Conservation (phyloP, 2,329 filamentous ascomycete species). For the Neopestalotiopsis sp. region DNA sequence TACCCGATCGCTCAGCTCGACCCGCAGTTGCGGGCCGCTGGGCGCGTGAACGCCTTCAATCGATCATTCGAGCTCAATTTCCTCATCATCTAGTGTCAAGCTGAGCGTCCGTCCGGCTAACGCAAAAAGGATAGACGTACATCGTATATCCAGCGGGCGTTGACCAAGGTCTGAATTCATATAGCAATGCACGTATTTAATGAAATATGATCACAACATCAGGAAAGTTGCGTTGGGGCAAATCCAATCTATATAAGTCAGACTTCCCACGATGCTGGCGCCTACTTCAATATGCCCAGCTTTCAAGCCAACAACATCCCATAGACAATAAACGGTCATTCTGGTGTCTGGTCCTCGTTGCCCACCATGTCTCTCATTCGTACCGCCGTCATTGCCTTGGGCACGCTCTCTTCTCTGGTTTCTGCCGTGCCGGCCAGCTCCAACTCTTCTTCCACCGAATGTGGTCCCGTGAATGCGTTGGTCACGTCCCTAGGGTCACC, state of each 20-base stretch:
- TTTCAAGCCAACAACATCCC: background rate
- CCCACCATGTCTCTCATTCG: conserved; percentile 2
- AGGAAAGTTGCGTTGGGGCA: background rate
- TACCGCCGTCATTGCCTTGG: background rate
- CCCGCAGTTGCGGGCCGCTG: background rate
- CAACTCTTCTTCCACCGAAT: background rate
- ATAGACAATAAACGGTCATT: background rate
- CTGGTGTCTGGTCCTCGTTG: background rate
- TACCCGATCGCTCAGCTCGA: background rate
- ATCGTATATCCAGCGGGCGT: background rate
- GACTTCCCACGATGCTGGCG: background rate
- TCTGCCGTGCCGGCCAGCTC: background rate
- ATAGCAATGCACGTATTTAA: background rate
- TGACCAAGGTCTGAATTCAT: background rate
- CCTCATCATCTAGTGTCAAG: conserved; percentile 1
- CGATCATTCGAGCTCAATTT: background rate
- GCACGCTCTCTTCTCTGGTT: conserved; percentile 3
- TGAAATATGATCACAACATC: background rate
- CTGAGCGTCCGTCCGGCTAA: background rate
- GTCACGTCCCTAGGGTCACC: background rate
- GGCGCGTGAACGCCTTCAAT: background rate
- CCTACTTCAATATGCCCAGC: background rate
- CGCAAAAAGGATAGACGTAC: background rate
- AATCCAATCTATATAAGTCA: background rate
- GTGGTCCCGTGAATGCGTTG: background rate